These are phyloP conservation scores for Plasmodium knowlesi DNA, from an alignment of 169 alveolate genomes.

Conservation along the genomic window DNA sequence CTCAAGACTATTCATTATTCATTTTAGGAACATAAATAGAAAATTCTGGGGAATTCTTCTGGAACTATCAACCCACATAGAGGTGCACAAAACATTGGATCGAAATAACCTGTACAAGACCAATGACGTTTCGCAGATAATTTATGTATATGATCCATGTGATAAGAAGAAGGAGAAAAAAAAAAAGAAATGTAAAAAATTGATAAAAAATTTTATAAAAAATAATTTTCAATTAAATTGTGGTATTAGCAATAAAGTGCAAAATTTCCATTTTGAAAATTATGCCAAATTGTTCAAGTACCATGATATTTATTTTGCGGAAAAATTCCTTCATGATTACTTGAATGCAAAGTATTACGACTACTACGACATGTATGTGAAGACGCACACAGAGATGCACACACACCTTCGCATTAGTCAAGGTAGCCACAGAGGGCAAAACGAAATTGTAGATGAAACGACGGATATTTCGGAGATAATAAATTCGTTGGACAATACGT, in stretches of 20 bases:
- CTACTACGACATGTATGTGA: conserved; percentile 54
- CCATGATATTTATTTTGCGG: conserved; percentile 61
- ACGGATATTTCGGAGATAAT: conserved; percentile 17
- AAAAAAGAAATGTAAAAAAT: not conserved
- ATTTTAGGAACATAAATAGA: conserved; percentile 56
- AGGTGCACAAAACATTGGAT: conserved; percentile 78
- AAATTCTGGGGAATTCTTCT: conserved; percentile 76
- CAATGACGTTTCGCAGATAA: conserved; percentile 76
- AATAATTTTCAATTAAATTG: conserved; percentile 34
- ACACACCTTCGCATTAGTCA: conserved; percentile 17
- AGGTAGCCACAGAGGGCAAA: conserved; percentile 10
- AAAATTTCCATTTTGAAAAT: conserved; percentile 40
- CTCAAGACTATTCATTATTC: conserved; percentile 74
- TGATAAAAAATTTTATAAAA: conserved; percentile 18
- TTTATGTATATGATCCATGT: conserved; percentile 75
- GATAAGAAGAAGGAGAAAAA: not conserved
- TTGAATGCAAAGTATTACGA: conserved; percentile 42
- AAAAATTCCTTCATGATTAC: conserved; percentile 30
- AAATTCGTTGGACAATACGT: conserved; percentile 37
- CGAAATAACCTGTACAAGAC: conserved; percentile 77
- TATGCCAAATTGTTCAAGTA: conserved; percentile 39
- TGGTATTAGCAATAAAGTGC: conserved; percentile 25
- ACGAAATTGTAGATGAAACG: conserved; percentile 45
- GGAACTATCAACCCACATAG: conserved; percentile 79
- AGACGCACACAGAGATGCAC: conserved; percentile 44